phyloP scores from a whole-genome alignment of 1,284 basidiomycete genomes.

The Tilletia setariae region DNA sequence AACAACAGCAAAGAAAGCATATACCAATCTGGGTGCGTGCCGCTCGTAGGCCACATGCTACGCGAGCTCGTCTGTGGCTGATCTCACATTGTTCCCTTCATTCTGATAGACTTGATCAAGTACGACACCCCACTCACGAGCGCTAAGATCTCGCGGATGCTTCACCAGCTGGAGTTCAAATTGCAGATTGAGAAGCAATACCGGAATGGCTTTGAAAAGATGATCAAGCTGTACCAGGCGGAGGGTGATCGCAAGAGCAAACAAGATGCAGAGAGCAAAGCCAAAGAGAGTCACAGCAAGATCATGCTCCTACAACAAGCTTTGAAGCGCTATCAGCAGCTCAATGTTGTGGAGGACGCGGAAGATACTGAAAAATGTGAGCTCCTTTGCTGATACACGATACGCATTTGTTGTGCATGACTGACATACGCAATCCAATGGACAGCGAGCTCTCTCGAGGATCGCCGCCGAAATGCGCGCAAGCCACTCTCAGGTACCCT shows the following conservation, averaged over 20 bases:
- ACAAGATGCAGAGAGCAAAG: conserved; percentile 83
- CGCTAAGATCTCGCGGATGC: conserved; percentile 94
- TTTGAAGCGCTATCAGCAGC: conserved; percentile 90
- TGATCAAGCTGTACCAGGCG: conserved; percentile 81
- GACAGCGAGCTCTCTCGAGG: conserved; percentile 58
- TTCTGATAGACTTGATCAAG: conserved; percentile 76
- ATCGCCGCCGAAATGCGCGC: conserved; percentile 81
- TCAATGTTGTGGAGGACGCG: conserved; percentile 86
- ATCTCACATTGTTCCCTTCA: neutral
- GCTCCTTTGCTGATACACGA: neutral
- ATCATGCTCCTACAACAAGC: conserved; percentile 88
- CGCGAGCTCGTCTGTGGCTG: neutral
- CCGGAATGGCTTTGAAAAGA: conserved; percentile 97
- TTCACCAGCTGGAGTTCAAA: conserved; percentile 98
- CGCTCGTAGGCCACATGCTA: neutral
- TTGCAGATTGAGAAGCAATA: conserved; percentile 97
- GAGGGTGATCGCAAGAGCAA: conserved; percentile 78
- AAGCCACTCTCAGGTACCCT: conserved; percentile 94
- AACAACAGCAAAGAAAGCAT: conserved; percentile 42
- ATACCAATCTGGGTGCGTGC: conserved; percentile 39
- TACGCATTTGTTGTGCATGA: neutral
- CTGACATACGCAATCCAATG: neutral
- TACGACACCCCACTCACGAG: conserved; percentile 95
- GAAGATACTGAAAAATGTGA: conserved; percentile 65
- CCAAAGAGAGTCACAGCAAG: conserved; percentile 90